Conservation (phyloP, 257 asterid species). For the Salvia miltiorrhiza region DNA sequence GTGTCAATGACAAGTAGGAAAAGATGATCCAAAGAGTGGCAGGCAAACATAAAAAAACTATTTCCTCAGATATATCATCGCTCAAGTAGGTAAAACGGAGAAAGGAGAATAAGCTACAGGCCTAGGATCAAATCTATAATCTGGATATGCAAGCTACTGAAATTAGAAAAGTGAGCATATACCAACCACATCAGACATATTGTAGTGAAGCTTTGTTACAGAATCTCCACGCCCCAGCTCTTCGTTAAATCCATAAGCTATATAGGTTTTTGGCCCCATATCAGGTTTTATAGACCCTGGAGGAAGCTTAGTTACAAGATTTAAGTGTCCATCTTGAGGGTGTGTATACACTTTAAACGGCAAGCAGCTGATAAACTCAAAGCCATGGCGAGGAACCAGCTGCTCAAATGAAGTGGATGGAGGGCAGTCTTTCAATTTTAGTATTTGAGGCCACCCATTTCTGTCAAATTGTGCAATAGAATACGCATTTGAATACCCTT, state of each 20-base stretch:
- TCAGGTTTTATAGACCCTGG: conserved; percentile 35
- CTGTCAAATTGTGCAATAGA: conserved; percentile 19
- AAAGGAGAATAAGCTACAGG: not conserved
- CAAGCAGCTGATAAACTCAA: conserved; percentile 38
- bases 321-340: conserved; percentile 35
- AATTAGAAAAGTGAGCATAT: conserved; percentile 7
- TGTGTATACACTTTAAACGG: conserved; percentile 50
- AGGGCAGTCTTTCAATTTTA: conserved; percentile 50
- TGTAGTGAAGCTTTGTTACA: conserved; percentile 46
- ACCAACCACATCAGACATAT: conserved; percentile 51
- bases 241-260: conserved; percentile 40
- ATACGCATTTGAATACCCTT: conserved; percentile 32
- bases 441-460: conserved; percentile 36
- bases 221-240: conserved; percentile 54
- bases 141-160: not conserved
- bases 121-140: not conserved
- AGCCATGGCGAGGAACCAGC: conserved; percentile 39
- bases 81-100: not conserved
- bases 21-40: not conserved
- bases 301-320: conserved; percentile 43
- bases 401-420: conserved; percentile 38
- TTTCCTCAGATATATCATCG: not conserved
- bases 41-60: not conserved
- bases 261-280: conserved; percentile 55
- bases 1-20: not conserved